Percentiles rank a stretch among this genome's conserved stretches.
Conservation (phyloP, 2,329 filamentous ascomycete species). For the Helotiales sp. region DNA sequence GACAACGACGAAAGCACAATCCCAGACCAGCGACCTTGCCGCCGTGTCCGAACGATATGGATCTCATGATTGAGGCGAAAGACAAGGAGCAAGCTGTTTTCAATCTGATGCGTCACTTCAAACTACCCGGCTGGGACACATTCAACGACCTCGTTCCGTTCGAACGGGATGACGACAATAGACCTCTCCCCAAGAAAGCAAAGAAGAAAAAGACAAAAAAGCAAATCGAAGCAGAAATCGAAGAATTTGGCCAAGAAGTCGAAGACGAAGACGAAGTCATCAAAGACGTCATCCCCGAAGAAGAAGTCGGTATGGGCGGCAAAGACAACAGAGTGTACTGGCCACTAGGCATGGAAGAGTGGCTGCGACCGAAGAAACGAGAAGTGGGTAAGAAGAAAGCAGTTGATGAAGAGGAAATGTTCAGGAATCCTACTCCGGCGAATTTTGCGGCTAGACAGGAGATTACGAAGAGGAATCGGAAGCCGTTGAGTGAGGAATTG, state of each 20-base stretch:
- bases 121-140: conserved; percentile 76
- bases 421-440: conserved; percentile 38
- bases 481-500: conserved; percentile 28
- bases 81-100: conserved; percentile 98
- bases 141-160: conserved; percentile 81
- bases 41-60: conserved; percentile 82
- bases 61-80: conserved; percentile 99
- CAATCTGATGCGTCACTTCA: conserved; percentile 88
- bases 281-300: conserved; percentile 50
- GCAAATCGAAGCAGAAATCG: conserved; percentile 44
- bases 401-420: conserved; percentile 43
- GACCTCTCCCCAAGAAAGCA: conserved; percentile 53
- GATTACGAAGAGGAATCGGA: conserved; percentile 28
- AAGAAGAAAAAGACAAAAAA: conserved; percentile 50
- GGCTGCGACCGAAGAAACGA: conserved; percentile 81
- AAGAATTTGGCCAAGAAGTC: conserved; percentile 42
- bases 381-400: conserved; percentile 56
- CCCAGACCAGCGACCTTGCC: conserved; percentile 79
- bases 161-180: conserved; percentile 77
- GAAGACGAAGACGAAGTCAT: conserved; percentile 45
- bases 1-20: conserved; percentile 84
- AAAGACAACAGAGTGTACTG: conserved; percentile 84
- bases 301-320: conserved; percentile 86
- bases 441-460: conserved; percentile 39
- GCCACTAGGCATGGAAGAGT: conserved; percentile 88